Conservation (phyloP, 495 filamentous ascomycete genomes). For the Clohesyomyces aquaticus region DNA sequence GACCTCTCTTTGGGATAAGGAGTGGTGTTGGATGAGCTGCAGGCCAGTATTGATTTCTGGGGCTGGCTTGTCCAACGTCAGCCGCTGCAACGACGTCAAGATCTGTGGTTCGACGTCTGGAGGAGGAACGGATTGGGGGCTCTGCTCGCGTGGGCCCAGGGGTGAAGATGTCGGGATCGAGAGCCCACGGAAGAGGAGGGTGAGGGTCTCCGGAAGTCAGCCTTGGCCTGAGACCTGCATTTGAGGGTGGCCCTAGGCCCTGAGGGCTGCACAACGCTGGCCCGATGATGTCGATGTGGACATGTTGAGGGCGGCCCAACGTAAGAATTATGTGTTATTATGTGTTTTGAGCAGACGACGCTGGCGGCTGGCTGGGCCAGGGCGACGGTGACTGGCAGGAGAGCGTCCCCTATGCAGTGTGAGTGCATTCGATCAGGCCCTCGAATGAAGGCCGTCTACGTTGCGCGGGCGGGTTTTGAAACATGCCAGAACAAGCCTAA, state of each 20-base stretch:
- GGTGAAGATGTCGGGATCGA: slow-evolving; percentile 13
- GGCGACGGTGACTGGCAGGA: background rate
- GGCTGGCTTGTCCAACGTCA: slow-evolving; percentile 32
- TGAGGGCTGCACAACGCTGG: slow-evolving; percentile 24
- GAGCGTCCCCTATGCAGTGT: slow-evolving; percentile 12
- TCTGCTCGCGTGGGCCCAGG: slow-evolving; percentile 26
- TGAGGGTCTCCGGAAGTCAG: slow-evolving; percentile 19
- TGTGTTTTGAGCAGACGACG: background rate
- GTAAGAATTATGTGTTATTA: slow-evolving; percentile 23
- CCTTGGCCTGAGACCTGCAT: slow-evolving; percentile 25
- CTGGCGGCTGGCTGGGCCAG: slow-evolving; percentile 9
- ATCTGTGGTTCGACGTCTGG: slow-evolving; percentile 11
- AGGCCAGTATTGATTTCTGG: background rate
- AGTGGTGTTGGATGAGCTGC: background rate
- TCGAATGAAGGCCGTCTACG: slow-evolving; percentile 37
- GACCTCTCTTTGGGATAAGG: background rate
- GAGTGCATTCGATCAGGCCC: slow-evolving; percentile 22
- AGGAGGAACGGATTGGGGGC: slow-evolving; percentile 7
- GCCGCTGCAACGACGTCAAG: slow-evolving; percentile 15
- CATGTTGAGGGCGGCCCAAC: slow-evolving; percentile 11
- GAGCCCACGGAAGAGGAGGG: background rate
- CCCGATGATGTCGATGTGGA: slow-evolving; percentile 23
- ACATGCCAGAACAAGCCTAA: slow-evolving; percentile 29
- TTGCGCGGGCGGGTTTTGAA: slow-evolving; percentile 40
- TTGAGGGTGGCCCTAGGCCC: no score